Conservation (phyloP, 495 filamentous ascomycete genomes). For the Aspergillus ellipticus region DNA sequence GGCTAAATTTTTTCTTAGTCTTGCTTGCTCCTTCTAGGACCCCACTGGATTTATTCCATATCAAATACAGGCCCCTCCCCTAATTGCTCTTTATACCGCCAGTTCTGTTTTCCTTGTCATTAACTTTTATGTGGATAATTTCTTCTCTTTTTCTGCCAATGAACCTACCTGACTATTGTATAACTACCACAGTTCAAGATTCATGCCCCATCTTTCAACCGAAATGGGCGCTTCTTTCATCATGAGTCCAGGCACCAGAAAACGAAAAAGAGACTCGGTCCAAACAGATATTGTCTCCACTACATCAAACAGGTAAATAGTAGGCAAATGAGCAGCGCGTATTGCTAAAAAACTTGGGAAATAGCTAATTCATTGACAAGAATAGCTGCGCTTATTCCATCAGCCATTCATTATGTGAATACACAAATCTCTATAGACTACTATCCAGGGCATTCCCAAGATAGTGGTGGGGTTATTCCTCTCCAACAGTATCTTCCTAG, state of each 20-base stretch:
- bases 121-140: neutral
- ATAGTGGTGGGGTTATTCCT: slow-evolving; percentile 19
- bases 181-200: neutral
- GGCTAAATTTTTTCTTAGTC: too few species aligned
- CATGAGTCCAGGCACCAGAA: slow-evolving; percentile 21
- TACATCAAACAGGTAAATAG: slow-evolving; percentile 25
- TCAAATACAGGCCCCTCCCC: neutral
- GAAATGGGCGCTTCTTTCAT: slow-evolving; percentile 18
- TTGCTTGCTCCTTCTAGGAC: too few species aligned
- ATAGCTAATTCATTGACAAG: neutral
- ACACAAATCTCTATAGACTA: slow-evolving; percentile 20
- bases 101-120: neutral
- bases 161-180: neutral
- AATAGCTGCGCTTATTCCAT: slow-evolving; percentile 12
- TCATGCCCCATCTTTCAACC: slow-evolving; percentile 27
- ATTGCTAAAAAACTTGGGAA: neutral
- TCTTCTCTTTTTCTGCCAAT: neutral
- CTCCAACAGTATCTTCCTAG: slow-evolving; percentile 31
- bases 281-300: slow-evolving; percentile 21
- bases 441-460: slow-evolving; percentile 16
- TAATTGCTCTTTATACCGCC: neutral
- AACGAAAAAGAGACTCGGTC: slow-evolving; percentile 32
- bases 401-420: slow-evolving; percentile 8
- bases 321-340: neutral
- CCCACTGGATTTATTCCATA: too few species aligned